Percentiles rank a stretch among this genome's conserved stretches.
Evolutionary conservation across 345 rosid species (phyloP).

Genomic region (Aquilaria yunnanensis): DNA sequence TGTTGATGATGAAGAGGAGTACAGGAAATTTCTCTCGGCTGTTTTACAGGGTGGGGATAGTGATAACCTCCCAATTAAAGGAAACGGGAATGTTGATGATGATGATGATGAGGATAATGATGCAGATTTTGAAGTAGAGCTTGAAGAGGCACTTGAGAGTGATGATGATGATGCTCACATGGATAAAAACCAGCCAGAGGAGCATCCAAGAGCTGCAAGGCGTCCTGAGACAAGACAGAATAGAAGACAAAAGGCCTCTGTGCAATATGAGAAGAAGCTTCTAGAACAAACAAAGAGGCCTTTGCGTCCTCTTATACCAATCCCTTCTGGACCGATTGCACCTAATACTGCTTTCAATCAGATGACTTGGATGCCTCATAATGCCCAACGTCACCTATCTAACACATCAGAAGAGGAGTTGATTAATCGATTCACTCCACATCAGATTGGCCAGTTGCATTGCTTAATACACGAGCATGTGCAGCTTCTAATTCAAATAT

Average conservation of each 20-base stretch:
- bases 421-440: conserved; percentile 51
- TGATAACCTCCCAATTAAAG: conserved; percentile 34
- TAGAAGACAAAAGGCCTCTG: conserved; percentile 46
- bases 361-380: conserved; percentile 24
- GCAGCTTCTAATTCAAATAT: conserved; percentile 85
- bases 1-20: conserved; percentile 85
- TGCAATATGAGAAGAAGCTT: conserved; percentile 36
- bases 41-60: conserved; percentile 61
- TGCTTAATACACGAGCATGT: conserved; percentile 78
- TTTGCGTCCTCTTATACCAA: conserved; percentile 71
- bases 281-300: conserved; percentile 59
- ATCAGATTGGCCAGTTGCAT: conserved; percentile 72
- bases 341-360: conserved; percentile 20
- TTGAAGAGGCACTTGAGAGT: conserved; percentile 89
- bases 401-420: conserved; percentile 26
- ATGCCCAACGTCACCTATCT: conserved; percentile 16
- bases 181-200: conserved; percentile 27
- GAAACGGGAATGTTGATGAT: conserved; percentile 41
- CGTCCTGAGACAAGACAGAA: conserved; percentile 88
- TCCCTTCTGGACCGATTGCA: conserved; percentile 35
- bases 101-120: conserved; percentile 91
- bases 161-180: conserved; percentile 53
- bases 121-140: conserved; percentile 88
- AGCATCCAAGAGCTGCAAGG: conserved; percentile 28
- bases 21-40: conserved; percentile 85